These are phyloP conservation scores for Xylaria sp. DNA, from an alignment of 2,329 filamentous ascomycete genomes.

Conservation along the genomic window DNA sequence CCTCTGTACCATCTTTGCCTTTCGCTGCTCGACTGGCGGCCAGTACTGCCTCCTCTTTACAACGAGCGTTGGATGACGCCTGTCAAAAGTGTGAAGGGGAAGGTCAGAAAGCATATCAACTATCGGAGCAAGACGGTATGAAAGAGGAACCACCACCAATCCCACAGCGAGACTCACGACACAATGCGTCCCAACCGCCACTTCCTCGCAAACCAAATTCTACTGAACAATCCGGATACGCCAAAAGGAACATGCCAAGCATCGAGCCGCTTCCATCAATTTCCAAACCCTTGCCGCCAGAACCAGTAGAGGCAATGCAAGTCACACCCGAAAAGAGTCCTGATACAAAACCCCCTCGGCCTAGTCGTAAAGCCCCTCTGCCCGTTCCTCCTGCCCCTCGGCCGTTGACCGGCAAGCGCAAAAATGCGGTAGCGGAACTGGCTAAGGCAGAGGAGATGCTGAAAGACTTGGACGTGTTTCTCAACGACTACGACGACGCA, in stretches of 20 bases:
- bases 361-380: conserved; percentile 23
- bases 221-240: conserved; percentile 37
- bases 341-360: conserved; percentile 29
- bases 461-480: conserved; percentile 46
- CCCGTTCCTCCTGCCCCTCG: neutral
- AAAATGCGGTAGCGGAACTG: conserved; percentile 40
- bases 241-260: conserved; percentile 39
- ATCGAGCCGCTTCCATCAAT: conserved; percentile 25
- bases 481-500: conserved; percentile 51
- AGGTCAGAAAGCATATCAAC: conserved; percentile 33
- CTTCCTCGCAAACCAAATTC: conserved; percentile 31
- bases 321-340: conserved; percentile 15
- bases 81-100: conserved; percentile 45
- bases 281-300: conserved; percentile 39
- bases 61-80: conserved; percentile 48
- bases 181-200: conserved; percentile 6
- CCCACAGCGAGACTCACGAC: conserved; percentile 21
- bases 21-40: conserved; percentile 47
- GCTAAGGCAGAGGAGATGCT: conserved; percentile 41
- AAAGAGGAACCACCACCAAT: conserved; percentile 36
- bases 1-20: conserved; percentile 47
- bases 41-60: conserved; percentile 48
- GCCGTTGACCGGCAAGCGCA: conserved; percentile 25
- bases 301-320: conserved; percentile 29
- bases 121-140: conserved; percentile 17